phyloP scores from a whole-genome alignment of 1,139 yeast genomes.

The Hansenula anomala region DNA sequence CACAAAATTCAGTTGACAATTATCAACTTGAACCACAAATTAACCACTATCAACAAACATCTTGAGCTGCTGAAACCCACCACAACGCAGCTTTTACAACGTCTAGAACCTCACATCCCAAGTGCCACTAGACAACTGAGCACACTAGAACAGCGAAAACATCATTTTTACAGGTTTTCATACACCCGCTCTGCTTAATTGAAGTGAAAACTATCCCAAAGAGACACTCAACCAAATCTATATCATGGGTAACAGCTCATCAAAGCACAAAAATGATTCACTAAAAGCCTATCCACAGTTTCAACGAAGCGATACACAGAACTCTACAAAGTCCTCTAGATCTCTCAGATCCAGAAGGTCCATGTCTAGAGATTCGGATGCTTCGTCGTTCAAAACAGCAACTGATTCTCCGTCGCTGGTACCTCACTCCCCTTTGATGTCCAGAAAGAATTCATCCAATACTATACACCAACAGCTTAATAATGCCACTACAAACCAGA shows the following conservation, averaged over 20 bases:
- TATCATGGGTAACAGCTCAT: slow-evolving; percentile 22
- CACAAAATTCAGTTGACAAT: no score
- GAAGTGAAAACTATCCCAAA: background rate
- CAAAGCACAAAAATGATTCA: slow-evolving; percentile 22
- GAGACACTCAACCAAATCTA: background rate
- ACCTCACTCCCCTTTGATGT: slow-evolving; percentile 33
- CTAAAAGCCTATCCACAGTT: slow-evolving; percentile 37
- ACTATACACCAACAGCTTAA: slow-evolving; percentile 9
- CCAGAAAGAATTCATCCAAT: slow-evolving; percentile 36
- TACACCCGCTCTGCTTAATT: no score
- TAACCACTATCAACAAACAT: no score
- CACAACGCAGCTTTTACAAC: no score
- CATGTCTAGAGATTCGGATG: slow-evolving; percentile 29
- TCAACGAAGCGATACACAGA: slow-evolving; percentile 49
- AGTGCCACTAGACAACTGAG: no score
- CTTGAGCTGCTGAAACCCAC: no score
- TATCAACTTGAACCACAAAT: no score
- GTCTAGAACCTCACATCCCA: no score
- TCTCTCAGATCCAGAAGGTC: slow-evolving; percentile 38
- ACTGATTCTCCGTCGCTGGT: slow-evolving; percentile 23
- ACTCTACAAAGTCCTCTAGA: slow-evolving; percentile 45
- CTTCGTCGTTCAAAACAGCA: slow-evolving; percentile 25
- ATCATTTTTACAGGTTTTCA: no score
- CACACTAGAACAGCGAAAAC: no score
- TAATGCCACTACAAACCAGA: no score